Evolutionary conservation across 345 rosid species (phyloP).

Genomic region (Brassica carinata): DNA sequence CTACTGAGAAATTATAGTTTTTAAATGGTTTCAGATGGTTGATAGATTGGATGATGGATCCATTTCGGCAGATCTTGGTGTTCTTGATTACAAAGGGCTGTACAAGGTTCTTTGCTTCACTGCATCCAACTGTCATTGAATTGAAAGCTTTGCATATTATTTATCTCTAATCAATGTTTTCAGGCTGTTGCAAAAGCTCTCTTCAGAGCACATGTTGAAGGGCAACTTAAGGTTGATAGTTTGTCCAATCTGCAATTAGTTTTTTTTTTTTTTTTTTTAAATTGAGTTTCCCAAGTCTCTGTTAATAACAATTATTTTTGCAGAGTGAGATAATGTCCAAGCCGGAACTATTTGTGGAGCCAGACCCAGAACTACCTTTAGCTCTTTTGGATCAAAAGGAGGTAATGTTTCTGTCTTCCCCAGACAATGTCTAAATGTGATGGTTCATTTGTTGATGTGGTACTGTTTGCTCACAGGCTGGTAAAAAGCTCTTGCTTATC

Average conservation of each 20-base stretch:
- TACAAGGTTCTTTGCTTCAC: conserved; percentile 63
- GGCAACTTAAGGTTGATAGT: conserved; percentile 79
- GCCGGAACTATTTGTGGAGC: conserved; percentile 94
- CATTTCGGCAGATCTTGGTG: conserved; percentile 69
- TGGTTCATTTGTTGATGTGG: conserved; percentile 20
- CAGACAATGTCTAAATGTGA: neutral
- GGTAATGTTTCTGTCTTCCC: conserved; percentile 48
- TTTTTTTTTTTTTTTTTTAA: neutral
- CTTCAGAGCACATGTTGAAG: conserved; percentile 96
- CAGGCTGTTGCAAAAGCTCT: conserved; percentile 98
- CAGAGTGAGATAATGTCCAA: conserved; percentile 97
- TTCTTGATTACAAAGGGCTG: conserved; percentile 82
- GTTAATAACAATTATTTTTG: conserved; percentile 28
- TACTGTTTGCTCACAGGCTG: conserved; percentile 64
- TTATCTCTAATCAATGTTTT: conserved; percentile 35
- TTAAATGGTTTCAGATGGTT: conserved; percentile 68
- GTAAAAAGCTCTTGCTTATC: conserved; percentile 91
- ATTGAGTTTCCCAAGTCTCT: conserved; percentile 4
- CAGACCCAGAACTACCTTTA: conserved; percentile 92
- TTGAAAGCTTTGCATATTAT: conserved; percentile 17
- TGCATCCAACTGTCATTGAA: conserved; percentile 5
- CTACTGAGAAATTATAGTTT: conserved; percentile 7
- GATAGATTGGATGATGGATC: conserved; percentile 89
- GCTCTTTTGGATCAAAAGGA: conserved; percentile 94
- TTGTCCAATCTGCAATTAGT: neutral